Evolutionary conservation across 1,139 yeast species (phyloP), one percentile per base, ranked within the genome.

Genomic region (Debaryomyces udenii): DNA sequence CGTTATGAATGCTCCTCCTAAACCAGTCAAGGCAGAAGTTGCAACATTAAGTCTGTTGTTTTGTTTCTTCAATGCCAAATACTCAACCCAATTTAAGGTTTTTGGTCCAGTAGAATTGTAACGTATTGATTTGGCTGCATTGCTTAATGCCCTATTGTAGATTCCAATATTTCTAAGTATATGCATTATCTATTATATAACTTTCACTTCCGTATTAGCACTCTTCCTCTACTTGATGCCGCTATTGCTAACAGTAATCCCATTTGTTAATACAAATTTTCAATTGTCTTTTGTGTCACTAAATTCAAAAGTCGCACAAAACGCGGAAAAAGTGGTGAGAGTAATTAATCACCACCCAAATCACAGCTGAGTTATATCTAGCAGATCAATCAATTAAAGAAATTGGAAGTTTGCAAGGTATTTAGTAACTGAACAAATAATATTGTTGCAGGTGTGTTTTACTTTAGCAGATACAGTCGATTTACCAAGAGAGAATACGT

Each of bases 1-100:
- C 2, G 97, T 86, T 3, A 75, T 59, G n/a, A 76, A 70, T 18
- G 88, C 80, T 3, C 95, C 93, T 3, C 76, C 56, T 11, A 85
- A 41, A 1, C 94, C 86, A 2, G 96, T 82, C 42, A 82, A 58
- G 1, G 77, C 64, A 0, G 96, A 87, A 4, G 90, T 76, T 3
- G 74, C 78, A 9, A 81, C 64, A 58, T 90, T 88, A 49, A 87
- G 70, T 40, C 81, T 68, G 51, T 91, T 82, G 59, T 87, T 86
- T 52, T 80, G 81, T 57, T 85, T 85, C 57, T 96, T 81, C 58
- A 91, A 72, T 38, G 71, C 66, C 51, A 93, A 81, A 60, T 87
- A 93, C 38, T 88, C 84, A 36, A 78, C 76, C 99, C 99, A 93
- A 40, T 73, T 66, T 55, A 85, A 49, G 14, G 48, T 24, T 6